These are phyloP conservation scores for Cyberlindnera misumaiensis DNA, from an alignment of 805 yeast species.

Conservation along the genomic window DNA sequence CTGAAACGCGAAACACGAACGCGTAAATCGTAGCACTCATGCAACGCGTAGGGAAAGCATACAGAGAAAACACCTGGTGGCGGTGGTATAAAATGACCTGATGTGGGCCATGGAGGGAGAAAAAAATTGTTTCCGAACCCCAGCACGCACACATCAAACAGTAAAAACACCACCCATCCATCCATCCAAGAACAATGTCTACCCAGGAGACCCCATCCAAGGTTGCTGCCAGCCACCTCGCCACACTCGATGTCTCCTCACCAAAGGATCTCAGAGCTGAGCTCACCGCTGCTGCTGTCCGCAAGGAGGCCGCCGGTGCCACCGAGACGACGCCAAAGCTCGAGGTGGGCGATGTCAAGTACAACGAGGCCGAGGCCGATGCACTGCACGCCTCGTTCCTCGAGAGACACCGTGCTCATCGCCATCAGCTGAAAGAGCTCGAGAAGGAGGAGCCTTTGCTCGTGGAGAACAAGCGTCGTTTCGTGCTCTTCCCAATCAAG, in stretches of 20 bases:
- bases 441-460: constrained; percentile 90
- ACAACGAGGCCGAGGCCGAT: constrained; percentile 20
- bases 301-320: constrained; percentile 24
- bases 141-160: neutral
- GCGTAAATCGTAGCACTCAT: neutral
- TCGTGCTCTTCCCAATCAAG: constrained; percentile 91
- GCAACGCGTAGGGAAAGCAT: neutral
- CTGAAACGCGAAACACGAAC: constrained; percentile 1
- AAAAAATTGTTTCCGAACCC: too few relatives aligned
- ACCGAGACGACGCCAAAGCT: constrained; percentile 11
- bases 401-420: constrained; percentile 56
- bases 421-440: constrained; percentile 62
- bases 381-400: constrained; percentile 50
- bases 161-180: neutral
- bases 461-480: constrained; percentile 77
- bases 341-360: constrained; percentile 17
- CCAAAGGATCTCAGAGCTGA: constrained; percentile 38
- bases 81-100: neutral
- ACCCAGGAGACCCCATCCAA: constrained; percentile 68
- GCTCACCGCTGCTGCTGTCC: constrained; percentile 35
- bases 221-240: constrained; percentile 50
- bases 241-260: constrained; percentile 42
- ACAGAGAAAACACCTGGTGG: neutral
- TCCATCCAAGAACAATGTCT: constrained; percentile 22
- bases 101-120: too few relatives aligned